Evolutionary conservation across 495 filamentous ascomycete species (phyloP), one percentile per base, ranked within the genome.

Genomic region (Articulospora tetracladia): DNA sequence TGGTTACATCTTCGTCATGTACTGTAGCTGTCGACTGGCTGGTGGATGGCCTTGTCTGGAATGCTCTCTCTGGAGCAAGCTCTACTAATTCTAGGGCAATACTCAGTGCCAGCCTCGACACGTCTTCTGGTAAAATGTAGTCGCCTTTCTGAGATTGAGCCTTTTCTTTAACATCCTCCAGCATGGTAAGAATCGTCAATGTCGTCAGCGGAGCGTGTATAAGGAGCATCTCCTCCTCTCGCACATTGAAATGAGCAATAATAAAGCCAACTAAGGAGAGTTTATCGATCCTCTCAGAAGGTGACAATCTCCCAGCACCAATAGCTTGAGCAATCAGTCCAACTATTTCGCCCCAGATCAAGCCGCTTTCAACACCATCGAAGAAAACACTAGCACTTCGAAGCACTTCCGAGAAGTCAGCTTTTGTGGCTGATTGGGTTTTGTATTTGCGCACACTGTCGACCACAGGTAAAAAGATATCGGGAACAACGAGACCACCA

Each of bases 301-400:
- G 62, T 17, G 70, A 68, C 24, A 71, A 49, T 20, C 78, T 73
- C 4, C 71, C 72, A 8, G 76, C 66, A 25, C 79, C 73, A 51
- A 93, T 73, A 22, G 85, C 85, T 49, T 79, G 75, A 2, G 77
- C 71, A 58, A 88, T 71, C 50, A 86, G 76, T 22, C 81, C 72
- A 36, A 85, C 71, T 50, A 97, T 80, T 68, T 96, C 88, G 24
- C 87, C 85, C 80, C 96, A 99, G 23, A 99, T 97, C 41, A 97
- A 77, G 3, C 87, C 86, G 63, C 92, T 92, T 72, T 99, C 95
- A 28, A 99, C 91, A 4, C 92, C 93, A 72, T 99, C 93, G 64
- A 99, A 98, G 72, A 99, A 98, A 39, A 91, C 86, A 66, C 87
- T 96, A 8, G 93, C 95, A 65, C 94, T 98, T 55, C 89, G 82